phyloP scores from a whole-genome alignment of 2,329 filamentous ascomycete genomes.

The Nectriaceae sp. region DNA sequence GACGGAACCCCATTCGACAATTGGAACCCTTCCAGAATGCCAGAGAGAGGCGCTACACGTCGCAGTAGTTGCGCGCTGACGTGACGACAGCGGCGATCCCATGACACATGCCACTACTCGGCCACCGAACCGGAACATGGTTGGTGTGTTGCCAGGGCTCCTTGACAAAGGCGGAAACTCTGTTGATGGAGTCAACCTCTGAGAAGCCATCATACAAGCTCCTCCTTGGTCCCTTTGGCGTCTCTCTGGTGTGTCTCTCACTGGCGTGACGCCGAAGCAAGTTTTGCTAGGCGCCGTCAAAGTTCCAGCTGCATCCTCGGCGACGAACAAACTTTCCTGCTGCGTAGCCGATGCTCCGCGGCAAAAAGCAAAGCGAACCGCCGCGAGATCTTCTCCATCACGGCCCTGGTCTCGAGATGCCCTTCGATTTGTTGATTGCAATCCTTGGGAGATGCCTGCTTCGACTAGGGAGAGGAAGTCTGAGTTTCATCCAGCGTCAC shows the following conservation, averaged over 20 bases:
- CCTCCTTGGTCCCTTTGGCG: background rate
- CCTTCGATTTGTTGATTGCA: too few relatives aligned
- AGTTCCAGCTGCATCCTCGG: background rate
- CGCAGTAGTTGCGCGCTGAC: conserved; percentile 22
- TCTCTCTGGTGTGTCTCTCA: background rate
- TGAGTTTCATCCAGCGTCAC: too few relatives aligned
- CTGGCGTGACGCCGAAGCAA: background rate
- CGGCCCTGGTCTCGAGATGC: too few relatives aligned
- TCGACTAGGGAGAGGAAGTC: too few relatives aligned
- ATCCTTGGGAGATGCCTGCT: too few relatives aligned
- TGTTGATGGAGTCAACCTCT: background rate
- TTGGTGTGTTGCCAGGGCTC: background rate
- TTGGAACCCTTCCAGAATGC: conserved; percentile 34
- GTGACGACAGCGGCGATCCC: conserved; percentile 25
- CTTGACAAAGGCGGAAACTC: background rate
- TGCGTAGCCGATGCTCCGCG: background rate
- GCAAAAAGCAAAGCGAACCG: background rate
- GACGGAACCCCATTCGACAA: conserved; percentile 28
- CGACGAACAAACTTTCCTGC: background rate
- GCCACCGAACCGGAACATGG: conserved; percentile 18
- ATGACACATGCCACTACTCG: conserved; percentile 26
- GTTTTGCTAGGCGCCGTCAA: background rate
- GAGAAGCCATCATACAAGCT: background rate
- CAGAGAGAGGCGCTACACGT: conserved; percentile 3
- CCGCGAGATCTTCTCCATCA: too few relatives aligned